These are phyloP conservation scores for Epichloe baconii DNA, from an alignment of 2,329 filamentous ascomycete species.

Conservation along the genomic window DNA sequence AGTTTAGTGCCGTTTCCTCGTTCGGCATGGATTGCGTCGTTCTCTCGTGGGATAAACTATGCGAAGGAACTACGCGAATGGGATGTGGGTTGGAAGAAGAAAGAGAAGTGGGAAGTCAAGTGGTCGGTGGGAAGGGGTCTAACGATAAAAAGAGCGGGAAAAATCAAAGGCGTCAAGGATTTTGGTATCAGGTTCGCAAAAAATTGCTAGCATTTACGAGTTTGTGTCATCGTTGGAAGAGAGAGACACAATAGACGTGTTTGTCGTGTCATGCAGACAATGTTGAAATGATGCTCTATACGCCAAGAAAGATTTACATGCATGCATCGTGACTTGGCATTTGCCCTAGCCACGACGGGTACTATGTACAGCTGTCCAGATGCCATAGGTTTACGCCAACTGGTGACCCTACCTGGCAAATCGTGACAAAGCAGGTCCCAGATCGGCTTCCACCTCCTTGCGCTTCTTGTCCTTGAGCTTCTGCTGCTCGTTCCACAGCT, in stretches of 20 bases:
- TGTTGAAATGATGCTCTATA: background rate
- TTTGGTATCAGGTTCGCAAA: background rate
- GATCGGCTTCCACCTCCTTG: constrained; percentile 52
- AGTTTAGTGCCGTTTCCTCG: constrained; percentile 26
- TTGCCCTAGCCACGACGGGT: constrained; percentile 4
- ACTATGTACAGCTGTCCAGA: constrained; percentile 8
- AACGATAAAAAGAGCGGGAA: background rate
- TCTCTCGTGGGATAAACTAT: too few species aligned
- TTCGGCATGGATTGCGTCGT: too few species aligned
- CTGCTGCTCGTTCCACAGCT: constrained; percentile 61
- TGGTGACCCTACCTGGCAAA: constrained; percentile 62
- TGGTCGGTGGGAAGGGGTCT: background rate
- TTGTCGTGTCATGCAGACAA: background rate
- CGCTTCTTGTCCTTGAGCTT: constrained; percentile 51
- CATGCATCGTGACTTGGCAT: background rate
- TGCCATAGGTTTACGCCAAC: constrained; percentile 24
- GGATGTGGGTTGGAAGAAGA: too few species aligned
- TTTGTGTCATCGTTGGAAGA: background rate
- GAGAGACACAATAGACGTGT: background rate
- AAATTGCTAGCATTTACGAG: background rate
- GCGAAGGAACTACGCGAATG: too few species aligned
- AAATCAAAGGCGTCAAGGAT: background rate
- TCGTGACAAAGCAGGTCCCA: constrained; percentile 75
- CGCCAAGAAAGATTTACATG: background rate
- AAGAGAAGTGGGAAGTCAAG: too few species aligned